These are phyloP conservation scores for Cornus kousa DNA, from an alignment of 148 eudicot species.

Conservation along the genomic window DNA sequence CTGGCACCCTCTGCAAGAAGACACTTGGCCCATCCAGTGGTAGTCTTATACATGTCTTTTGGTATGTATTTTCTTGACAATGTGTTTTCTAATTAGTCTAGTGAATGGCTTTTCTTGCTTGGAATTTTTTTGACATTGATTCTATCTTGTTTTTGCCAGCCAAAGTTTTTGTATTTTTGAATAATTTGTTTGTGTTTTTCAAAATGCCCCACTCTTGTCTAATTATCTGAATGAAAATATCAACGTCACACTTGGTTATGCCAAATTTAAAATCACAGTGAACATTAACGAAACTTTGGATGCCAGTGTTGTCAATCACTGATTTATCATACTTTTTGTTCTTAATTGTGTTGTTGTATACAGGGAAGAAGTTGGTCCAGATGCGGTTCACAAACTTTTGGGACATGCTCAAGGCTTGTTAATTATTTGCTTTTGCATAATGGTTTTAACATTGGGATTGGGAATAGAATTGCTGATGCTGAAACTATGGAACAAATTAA, in stretches of 20 bases:
- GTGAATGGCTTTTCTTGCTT: background rate
- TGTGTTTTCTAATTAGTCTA: background rate
- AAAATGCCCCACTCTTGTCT: no score
- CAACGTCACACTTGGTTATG: background rate
- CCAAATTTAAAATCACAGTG: background rate
- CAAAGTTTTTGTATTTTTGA: no score
- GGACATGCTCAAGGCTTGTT: background rate
- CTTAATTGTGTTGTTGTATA: background rate
- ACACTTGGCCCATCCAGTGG: background rate
- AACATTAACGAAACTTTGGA: background rate
- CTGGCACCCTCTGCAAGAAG: background rate
- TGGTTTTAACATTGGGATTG: background rate
- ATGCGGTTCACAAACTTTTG: background rate
- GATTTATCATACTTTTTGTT: background rate
- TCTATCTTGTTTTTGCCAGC: no score
- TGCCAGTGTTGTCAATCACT: background rate
- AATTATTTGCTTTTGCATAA: background rate
- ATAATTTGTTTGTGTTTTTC: no score
- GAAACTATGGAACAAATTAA: background rate
- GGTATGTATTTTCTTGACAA: background rate
- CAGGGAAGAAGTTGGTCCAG: slow-evolving; percentile 4
- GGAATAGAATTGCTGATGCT: background rate
- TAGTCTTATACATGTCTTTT: background rate
- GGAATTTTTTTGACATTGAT: no score
- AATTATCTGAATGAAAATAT: background rate